phyloP scores from a whole-genome alignment of 2,329 filamentous ascomycete species.

The Aulographum hederae region DNA sequence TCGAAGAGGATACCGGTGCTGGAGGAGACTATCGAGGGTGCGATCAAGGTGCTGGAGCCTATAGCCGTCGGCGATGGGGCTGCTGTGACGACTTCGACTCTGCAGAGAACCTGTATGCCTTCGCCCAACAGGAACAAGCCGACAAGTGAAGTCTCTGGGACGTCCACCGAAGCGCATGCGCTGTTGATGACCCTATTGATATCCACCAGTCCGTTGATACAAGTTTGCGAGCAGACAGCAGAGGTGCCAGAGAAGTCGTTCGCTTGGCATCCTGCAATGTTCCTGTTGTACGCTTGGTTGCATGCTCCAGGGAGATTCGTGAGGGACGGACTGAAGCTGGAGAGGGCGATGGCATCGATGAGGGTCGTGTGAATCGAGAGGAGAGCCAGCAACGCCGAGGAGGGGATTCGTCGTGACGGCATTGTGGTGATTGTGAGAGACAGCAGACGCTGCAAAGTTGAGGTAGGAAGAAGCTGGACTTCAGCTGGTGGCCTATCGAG shows the following conservation, averaged over 20 bases:
- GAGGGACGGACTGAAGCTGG: not conserved
- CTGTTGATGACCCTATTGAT: not conserved
- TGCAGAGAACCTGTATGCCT: not conserved
- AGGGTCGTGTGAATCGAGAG: not conserved
- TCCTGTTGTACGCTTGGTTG: not conserved
- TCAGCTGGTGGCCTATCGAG: too few relatives aligned
- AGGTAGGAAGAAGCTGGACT: too few relatives aligned
- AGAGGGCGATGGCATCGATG: not conserved
- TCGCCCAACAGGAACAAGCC: not conserved
- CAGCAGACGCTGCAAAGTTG: too few relatives aligned
- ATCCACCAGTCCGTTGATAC: not conserved
- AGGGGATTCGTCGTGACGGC: too few relatives aligned
- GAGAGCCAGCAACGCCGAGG: too few relatives aligned
- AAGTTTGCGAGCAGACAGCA: not conserved
- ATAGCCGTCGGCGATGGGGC: not conserved
- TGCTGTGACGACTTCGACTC: not conserved
- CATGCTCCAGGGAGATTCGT: not conserved
- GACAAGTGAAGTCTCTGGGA: not conserved
- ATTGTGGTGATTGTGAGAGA: too few relatives aligned
- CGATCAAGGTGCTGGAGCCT: not conserved
- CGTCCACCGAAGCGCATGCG: not conserved
- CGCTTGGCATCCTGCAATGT: not conserved
- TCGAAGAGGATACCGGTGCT: not conserved
- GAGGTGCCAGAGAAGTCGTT: too few relatives aligned
- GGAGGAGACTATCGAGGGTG: not conserved